Conservation (phyloP, 2,329 filamentous ascomycete species). For the Rutstroemia sp. region DNA sequence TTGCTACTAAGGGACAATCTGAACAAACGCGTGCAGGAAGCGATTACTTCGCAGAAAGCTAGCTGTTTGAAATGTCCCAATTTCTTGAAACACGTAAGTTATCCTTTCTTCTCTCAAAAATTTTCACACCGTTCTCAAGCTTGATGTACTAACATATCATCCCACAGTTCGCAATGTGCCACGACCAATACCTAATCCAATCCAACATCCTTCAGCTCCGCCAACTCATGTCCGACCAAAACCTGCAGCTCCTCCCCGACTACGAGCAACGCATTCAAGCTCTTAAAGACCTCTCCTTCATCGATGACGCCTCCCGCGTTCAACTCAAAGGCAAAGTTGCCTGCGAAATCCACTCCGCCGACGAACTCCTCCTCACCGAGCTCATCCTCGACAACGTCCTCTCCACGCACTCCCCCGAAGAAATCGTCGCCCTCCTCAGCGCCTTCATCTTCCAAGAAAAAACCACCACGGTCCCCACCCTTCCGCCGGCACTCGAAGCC, state of each 20-base stretch:
- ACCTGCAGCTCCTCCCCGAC: conserved; percentile 88
- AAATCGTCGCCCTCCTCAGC: conserved; percentile 90
- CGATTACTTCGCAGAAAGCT: conserved; percentile 53
- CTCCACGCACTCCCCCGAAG: conserved; percentile 88
- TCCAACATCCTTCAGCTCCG: conserved; percentile 86
- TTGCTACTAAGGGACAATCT: conserved; percentile 74
- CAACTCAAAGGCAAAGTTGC: conserved; percentile 97
- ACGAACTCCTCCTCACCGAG: conserved; percentile 93
- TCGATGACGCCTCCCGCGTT: conserved; percentile 80
- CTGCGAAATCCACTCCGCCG: conserved; percentile 94
- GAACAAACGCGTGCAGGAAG: conserved; percentile 59
- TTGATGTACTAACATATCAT: neutral
- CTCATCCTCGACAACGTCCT: conserved; percentile 95
- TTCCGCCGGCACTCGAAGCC: conserved; percentile 74
- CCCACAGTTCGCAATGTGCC: conserved; percentile 79
- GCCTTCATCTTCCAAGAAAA: conserved; percentile 98
- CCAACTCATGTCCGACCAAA: conserved; percentile 88
- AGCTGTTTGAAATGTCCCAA: conserved; percentile 63
- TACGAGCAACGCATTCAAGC: conserved; percentile 94
- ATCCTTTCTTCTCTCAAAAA: neutral
- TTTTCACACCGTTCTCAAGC: neutral
- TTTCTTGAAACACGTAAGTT: conserved; percentile 78
- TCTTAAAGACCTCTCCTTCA: conserved; percentile 83
- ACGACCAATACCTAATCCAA: conserved; percentile 94
- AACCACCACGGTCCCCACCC: conserved; percentile 70